Evolutionary conservation across 768 basidiomycete species (phyloP).

Genomic region (Lentinula aciculospora): DNA sequence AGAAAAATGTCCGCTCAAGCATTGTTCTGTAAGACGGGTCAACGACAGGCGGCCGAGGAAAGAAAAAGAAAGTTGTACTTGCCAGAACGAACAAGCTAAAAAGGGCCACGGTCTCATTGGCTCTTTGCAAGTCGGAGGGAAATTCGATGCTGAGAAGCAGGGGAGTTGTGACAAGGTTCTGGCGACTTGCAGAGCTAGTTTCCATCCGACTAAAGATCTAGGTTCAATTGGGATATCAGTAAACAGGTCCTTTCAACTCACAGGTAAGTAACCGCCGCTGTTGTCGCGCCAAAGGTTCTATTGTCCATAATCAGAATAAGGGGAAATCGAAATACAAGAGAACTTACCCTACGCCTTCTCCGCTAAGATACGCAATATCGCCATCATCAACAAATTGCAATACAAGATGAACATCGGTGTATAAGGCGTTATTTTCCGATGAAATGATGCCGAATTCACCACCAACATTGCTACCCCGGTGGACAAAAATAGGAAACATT

Average conservation of each 20-base stretch:
- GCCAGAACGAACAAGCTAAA: background rate
- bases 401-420: background rate
- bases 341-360: background rate
- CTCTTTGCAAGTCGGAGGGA: background rate
- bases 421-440: background rate
- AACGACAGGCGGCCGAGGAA: background rate
- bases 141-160: background rate
- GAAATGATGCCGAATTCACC: conserved; percentile 2
- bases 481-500: background rate
- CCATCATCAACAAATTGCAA: conserved; percentile 1
- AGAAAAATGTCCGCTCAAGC: background rate
- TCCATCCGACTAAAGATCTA: background rate
- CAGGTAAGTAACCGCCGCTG: conserved; percentile 3
- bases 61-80: background rate
- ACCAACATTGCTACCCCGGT: background rate
- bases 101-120: background rate
- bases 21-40: background rate
- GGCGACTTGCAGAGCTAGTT: background rate
- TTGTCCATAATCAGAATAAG: background rate
- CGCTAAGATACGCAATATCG: background rate
- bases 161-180: background rate
- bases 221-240: background rate
- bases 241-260: background rate
- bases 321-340: background rate
- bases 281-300: background rate